A percentile compares a stretch with the other conserved stretches of the same genome.
Evolutionary conservation across 805 yeast species (phyloP).

Genomic region (Candida mattraensis): DNA sequence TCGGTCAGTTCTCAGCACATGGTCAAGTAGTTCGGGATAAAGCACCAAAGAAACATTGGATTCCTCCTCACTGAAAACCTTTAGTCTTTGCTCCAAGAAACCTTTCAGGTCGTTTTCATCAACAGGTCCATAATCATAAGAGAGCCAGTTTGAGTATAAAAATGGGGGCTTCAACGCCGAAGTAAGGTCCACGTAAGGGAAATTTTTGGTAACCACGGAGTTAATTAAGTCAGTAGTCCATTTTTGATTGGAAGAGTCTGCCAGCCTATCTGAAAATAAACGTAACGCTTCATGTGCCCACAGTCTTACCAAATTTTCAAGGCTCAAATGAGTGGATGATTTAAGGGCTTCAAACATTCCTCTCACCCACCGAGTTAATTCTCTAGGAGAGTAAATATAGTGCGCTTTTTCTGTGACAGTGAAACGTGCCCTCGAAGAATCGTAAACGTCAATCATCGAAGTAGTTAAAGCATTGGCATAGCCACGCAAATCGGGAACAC

Average conservation of each 20-base stretch:
- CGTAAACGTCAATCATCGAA: slow-evolving; percentile 69
- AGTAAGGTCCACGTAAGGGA: slow-evolving; percentile 45
- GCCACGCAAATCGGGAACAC: slow-evolving; percentile 60
- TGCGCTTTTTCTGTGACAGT: slow-evolving; percentile 45
- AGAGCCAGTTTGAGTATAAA: slow-evolving; percentile 73
- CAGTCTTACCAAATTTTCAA: slow-evolving; percentile 53
- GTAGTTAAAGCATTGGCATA: slow-evolving; percentile 50
- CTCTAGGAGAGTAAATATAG: slow-evolving; percentile 85
- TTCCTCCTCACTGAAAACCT: slow-evolving; percentile 78
- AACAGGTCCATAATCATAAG: slow-evolving; percentile 60
- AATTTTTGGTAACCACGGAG: slow-evolving; percentile 36
- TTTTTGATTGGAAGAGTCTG: slow-evolving; percentile 41
- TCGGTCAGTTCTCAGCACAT: slow-evolving; percentile 75
- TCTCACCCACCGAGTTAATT: slow-evolving; percentile 80
- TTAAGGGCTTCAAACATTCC: slow-evolving; percentile 53
- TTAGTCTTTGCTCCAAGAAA: slow-evolving; percentile 64
- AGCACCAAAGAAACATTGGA: slow-evolving; percentile 58
- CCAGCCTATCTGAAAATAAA: slow-evolving; percentile 73
- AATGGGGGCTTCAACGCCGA: slow-evolving; percentile 49
- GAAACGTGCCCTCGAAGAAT: slow-evolving; percentile 42
- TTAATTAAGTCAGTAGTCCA: slow-evolving; percentile 47
- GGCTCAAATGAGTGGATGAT: slow-evolving; percentile 26
- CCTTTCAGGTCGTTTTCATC: slow-evolving; percentile 42
- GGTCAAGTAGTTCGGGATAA: slow-evolving; percentile 70
- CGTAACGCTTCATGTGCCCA: slow-evolving; percentile 85